Percentiles rank a stretch among this genome's conserved stretches.
Evolutionary conservation across 495 filamentous ascomycete species (phyloP).

Genomic region (Neurospora sp.): DNA sequence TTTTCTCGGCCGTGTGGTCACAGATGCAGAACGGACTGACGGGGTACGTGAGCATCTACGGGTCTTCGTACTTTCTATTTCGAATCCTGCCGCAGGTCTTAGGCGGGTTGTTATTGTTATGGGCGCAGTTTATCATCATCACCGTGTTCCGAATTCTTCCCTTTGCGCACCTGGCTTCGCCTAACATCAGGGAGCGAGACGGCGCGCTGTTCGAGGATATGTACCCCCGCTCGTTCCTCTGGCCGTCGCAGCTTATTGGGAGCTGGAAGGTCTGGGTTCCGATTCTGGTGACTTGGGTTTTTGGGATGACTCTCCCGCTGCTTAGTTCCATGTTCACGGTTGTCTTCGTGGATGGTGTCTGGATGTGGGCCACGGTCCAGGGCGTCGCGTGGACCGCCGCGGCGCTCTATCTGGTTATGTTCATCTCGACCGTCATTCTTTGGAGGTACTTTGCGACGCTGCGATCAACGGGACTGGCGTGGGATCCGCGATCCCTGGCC

Average conservation of each 20-base stretch:
- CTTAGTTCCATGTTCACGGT: slow-evolving; percentile 40
- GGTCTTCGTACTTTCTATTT: slow-evolving; percentile 73
- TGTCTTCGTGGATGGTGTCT: slow-evolving; percentile 35
- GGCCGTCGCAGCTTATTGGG: slow-evolving; percentile 31
- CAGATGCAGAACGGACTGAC: slow-evolving; percentile 51
- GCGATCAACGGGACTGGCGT: slow-evolving; percentile 62
- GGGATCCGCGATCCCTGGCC: slow-evolving; percentile 73
- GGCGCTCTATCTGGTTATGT: slow-evolving; percentile 57
- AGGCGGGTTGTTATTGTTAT: slow-evolving; percentile 62
- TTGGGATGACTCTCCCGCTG: slow-evolving; percentile 36
- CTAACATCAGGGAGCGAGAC: slow-evolving; percentile 34
- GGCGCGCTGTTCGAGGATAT: slow-evolving; percentile 44
- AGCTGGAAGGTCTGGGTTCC: slow-evolving; percentile 37
- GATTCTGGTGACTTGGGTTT: slow-evolving; percentile 34
- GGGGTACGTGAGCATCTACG: slow-evolving; percentile 54
- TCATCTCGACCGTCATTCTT: slow-evolving; percentile 45
- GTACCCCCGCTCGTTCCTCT: slow-evolving; percentile 40
- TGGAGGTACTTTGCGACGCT: slow-evolving; percentile 40
- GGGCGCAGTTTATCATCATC: slow-evolving; percentile 61
- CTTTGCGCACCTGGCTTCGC: slow-evolving; percentile 63
- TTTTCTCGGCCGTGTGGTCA: slow-evolving; percentile 68
- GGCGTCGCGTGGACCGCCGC: slow-evolving; percentile 71
- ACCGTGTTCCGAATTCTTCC: slow-evolving; percentile 71
- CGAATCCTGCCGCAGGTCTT: slow-evolving; percentile 72
- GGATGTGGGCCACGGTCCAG: slow-evolving; percentile 71